phyloP scores from a whole-genome alignment of 225 moss, liverwort and hornwort genomes.

The Polytrichum formosum region DNA sequence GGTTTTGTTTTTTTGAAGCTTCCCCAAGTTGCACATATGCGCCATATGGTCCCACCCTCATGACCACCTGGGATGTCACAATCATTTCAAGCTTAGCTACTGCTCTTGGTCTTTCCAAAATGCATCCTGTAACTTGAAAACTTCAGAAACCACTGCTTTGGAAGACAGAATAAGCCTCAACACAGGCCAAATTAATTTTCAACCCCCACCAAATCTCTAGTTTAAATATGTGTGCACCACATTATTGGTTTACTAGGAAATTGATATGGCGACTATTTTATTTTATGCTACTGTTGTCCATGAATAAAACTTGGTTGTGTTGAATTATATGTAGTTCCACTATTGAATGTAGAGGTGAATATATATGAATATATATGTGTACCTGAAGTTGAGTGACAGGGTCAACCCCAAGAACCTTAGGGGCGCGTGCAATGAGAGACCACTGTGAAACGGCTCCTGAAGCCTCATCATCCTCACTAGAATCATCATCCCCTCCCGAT shows the following conservation, averaged over 20 bases:
- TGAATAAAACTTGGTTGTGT: too few species aligned
- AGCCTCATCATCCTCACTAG: constrained; percentile 55
- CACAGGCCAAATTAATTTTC: too few species aligned
- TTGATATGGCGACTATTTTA: too few species aligned
- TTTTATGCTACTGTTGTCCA: too few species aligned
- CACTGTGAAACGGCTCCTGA: constrained; percentile 23
- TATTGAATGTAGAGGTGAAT: not conserved
- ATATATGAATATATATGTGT: not conserved
- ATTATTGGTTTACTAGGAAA: too few species aligned
- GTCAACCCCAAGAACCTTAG: constrained; percentile 68
- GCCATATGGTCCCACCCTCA: constrained; percentile 89
- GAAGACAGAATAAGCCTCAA: too few species aligned
- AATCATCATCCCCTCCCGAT: constrained; percentile 56
- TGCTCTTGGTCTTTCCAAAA: too few species aligned
- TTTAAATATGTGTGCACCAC: too few species aligned
- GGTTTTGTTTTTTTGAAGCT: constrained; percentile 74
- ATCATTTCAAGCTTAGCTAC: not conserved
- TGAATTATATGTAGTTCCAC: too few species aligned
- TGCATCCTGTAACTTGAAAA: too few species aligned
- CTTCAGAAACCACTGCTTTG: too few species aligned
- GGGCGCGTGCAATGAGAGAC: constrained; percentile 36
- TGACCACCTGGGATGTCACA: constrained; percentile 37
- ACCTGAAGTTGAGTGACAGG: constrained; percentile 48
- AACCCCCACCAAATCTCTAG: too few species aligned
- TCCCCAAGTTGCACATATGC: constrained; percentile 81